phyloP scores from a whole-genome alignment of 164 flowering plant species.

The Houttuynia cordata region DNA sequence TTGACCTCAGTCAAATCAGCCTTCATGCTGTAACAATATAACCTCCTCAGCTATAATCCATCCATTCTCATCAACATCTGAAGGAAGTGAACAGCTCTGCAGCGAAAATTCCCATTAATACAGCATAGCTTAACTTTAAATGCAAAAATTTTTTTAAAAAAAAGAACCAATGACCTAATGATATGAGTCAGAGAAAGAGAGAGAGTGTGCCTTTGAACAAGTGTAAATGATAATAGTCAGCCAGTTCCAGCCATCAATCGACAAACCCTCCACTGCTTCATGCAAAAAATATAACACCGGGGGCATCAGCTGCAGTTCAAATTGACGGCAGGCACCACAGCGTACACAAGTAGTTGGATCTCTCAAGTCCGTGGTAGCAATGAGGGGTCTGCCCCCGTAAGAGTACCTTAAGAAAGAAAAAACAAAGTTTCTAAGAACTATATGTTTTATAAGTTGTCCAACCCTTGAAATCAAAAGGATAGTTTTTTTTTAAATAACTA shows the following conservation, averaged over 20 bases:
- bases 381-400: slow-evolving; percentile 67
- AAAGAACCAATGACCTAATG: too few relatives aligned
- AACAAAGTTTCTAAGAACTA: background rate
- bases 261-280: slow-evolving; percentile 32
- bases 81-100: slow-evolving; percentile 43
- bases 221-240: slow-evolving; percentile 71
- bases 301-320: slow-evolving; percentile 93
- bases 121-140: background rate
- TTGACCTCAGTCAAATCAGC: slow-evolving; percentile 1
- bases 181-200: slow-evolving; percentile 1
- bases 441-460: background rate
- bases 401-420: slow-evolving; percentile 38
- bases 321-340: slow-evolving; percentile 68
- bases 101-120: background rate
- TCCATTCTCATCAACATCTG: slow-evolving; percentile 9
- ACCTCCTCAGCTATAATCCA: slow-evolving; percentile 66
- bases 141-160: too few relatives aligned
- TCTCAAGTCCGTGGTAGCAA: slow-evolving; percentile 28
- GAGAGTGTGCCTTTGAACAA: slow-evolving; percentile 53
- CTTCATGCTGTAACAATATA: slow-evolving; percentile 38
- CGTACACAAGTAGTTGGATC: slow-evolving; percentile 39
- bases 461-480: background rate
- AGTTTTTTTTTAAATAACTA: too few relatives aligned
- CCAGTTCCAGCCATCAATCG: slow-evolving; percentile 67
- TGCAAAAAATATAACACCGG: slow-evolving; percentile 65